These are phyloP conservation scores for Parmales sp. DNA, from an alignment of 108 stramenopile species.

Conservation along the genomic window DNA sequence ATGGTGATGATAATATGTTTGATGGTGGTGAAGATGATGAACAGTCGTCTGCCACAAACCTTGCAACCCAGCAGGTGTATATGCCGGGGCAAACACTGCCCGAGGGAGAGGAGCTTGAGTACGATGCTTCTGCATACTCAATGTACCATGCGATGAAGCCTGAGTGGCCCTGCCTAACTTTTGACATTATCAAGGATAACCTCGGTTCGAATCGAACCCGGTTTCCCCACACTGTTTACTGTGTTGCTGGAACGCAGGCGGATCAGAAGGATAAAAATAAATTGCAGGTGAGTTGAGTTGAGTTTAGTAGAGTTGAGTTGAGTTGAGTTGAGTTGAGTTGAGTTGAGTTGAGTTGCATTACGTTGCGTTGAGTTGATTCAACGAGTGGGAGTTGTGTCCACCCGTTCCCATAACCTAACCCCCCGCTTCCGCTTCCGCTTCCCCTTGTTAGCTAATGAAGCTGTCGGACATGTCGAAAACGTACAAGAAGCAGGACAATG, in stretches of 20 bases:
- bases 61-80: constrained; percentile 8
- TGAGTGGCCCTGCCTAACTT: constrained; percentile 89
- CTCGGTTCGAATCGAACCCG: constrained; percentile 68
- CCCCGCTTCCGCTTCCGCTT: too few relatives aligned
- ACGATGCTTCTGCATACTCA: constrained; percentile 89
- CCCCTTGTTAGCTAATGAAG: too few relatives aligned
- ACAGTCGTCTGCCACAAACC: constrained; percentile 31
- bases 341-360: too few relatives aligned
- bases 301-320: too few relatives aligned
- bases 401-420: too few relatives aligned
- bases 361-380: too few relatives aligned
- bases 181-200: constrained; percentile 79
- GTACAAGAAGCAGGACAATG: constrained; percentile 55
- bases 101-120: constrained; percentile 65
- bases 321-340: constrained; percentile 65
- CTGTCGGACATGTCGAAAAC: constrained; percentile 45
- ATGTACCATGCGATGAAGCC: constrained; percentile 87
- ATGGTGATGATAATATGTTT: constrained; percentile 29
- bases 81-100: constrained; percentile 28
- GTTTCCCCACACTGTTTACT: constrained; percentile 76
- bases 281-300: constrained; percentile 69
- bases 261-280: constrained; percentile 59
- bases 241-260: constrained; percentile 87
- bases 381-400: too few relatives aligned
- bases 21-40: constrained; percentile 41